phyloP scores from a whole-genome alignment of 345 rosid genomes.

The Eucalyptus rudis region DNA sequence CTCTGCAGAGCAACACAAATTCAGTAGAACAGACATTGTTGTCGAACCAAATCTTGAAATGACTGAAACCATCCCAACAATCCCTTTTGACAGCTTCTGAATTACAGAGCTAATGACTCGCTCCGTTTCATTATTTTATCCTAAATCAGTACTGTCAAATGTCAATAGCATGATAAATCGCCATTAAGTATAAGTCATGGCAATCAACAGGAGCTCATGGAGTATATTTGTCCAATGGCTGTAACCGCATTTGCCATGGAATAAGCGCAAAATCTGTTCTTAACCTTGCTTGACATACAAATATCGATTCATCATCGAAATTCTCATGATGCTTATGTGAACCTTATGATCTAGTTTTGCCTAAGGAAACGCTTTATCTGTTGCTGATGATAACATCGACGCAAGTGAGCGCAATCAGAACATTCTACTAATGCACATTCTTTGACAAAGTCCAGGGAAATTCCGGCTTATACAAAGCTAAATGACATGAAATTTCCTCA shows the following conservation, averaged over 20 bases:
- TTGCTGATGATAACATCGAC: background rate
- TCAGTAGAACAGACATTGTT: background rate
- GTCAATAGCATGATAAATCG: fast-evolving
- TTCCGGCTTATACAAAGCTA: background rate
- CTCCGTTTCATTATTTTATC: background rate
- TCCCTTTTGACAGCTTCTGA: background rate
- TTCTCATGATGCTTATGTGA: background rate
- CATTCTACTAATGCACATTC: background rate
- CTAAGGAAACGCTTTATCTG: background rate
- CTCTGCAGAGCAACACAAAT: background rate
- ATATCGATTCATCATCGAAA: background rate
- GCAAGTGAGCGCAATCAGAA: background rate
- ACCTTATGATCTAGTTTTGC: background rate
- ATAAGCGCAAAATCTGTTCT: background rate
- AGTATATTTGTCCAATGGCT: background rate
- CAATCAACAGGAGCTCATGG: background rate
- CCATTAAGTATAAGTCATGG: background rate
- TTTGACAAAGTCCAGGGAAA: background rate
- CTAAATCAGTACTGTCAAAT: background rate
- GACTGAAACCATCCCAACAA: background rate
- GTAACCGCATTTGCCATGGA: background rate
- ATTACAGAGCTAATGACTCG: background rate
- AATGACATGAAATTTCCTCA: background rate
- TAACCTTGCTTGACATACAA: background rate
- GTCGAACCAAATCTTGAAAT: background rate